phyloP scores from a whole-genome alignment of 805 yeast species.

The Pichia manshurica region DNA sequence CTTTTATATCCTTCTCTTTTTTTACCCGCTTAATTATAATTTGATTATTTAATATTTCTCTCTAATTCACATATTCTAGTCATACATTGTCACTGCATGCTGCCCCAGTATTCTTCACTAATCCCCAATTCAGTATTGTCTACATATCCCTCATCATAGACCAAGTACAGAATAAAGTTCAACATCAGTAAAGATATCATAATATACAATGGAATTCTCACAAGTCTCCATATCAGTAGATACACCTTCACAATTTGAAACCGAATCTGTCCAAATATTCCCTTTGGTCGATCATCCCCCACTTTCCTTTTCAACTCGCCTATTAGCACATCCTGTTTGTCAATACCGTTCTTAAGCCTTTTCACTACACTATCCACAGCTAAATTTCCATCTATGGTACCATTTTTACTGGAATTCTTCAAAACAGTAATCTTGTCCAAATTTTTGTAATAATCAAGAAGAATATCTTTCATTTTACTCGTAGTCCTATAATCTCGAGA shows the following conservation, averaged over 20 bases:
- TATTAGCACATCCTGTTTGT: slow-evolving; percentile 17
- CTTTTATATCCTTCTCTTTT: neutral
- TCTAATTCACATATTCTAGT: no score
- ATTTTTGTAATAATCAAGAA: slow-evolving; percentile 7
- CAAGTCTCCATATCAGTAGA: neutral
- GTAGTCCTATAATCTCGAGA: slow-evolving; percentile 4
- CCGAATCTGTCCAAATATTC: neutral
- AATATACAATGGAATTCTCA: neutral
- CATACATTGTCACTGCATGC: no score
- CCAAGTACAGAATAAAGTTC: neutral
- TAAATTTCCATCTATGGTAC: neutral
- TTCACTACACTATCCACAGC: neutral
- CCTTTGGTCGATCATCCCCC: neutral
- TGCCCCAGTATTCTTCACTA: neutral
- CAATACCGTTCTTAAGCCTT: slow-evolving; percentile 10
- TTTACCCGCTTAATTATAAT: no score
- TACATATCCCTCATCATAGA: slow-evolving; percentile 5
- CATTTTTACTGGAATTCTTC: neutral
- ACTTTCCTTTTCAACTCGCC: slow-evolving; percentile 13
- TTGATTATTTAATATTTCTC: no score
- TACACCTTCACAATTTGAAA: neutral
- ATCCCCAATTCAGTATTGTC: neutral
- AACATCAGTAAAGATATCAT: neutral
- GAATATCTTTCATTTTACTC: slow-evolving; percentile 8
- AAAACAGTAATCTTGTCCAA: slow-evolving; percentile 1